Conservation (phyloP, 139 green algal genomes). For the Coccomyxa sp. region DNA sequence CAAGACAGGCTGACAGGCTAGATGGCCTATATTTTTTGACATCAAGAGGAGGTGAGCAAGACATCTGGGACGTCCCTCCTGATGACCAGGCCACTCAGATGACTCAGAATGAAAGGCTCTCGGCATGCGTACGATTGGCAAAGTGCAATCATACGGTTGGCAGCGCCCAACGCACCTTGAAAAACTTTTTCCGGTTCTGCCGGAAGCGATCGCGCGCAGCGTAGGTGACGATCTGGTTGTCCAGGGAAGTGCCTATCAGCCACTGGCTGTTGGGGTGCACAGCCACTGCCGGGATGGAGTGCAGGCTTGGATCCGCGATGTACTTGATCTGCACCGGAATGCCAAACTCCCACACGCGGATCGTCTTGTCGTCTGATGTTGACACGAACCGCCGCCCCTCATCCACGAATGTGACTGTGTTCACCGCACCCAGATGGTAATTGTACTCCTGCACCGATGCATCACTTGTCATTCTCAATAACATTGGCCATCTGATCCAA, state of each 20-base stretch:
- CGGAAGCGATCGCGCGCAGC: slow-evolving; percentile 82
- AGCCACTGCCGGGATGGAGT: slow-evolving; percentile 82
- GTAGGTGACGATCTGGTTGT: slow-evolving; percentile 92
- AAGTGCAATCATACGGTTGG: no score
- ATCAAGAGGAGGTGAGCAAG: no score
- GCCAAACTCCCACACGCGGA: slow-evolving; percentile 97
- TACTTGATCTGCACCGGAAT: slow-evolving; percentile 93
- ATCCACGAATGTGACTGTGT: slow-evolving; percentile 97
- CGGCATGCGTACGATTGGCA: no score
- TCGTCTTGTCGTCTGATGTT: slow-evolving; percentile 93
- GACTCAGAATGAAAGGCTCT: no score
- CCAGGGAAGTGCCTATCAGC: slow-evolving; percentile 64
- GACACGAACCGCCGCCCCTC: slow-evolving; percentile 79
- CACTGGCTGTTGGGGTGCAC: slow-evolving; percentile 73
- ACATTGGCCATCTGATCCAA: no score
- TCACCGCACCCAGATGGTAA: slow-evolving; percentile 94
- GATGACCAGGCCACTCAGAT: no score
- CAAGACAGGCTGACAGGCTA: no score
- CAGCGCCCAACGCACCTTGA: slow-evolving; percentile 44
- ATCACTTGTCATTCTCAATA: neutral
- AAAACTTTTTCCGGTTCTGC: slow-evolving; percentile 92
- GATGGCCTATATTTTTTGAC: no score
- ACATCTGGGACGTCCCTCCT: no score
- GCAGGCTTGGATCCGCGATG: slow-evolving; percentile 94
- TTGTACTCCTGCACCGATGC: slow-evolving; percentile 83